Evolutionary conservation across 2,329 filamentous ascomycete genomes (phyloP).

Genomic region (Diplodia seriata): DNA sequence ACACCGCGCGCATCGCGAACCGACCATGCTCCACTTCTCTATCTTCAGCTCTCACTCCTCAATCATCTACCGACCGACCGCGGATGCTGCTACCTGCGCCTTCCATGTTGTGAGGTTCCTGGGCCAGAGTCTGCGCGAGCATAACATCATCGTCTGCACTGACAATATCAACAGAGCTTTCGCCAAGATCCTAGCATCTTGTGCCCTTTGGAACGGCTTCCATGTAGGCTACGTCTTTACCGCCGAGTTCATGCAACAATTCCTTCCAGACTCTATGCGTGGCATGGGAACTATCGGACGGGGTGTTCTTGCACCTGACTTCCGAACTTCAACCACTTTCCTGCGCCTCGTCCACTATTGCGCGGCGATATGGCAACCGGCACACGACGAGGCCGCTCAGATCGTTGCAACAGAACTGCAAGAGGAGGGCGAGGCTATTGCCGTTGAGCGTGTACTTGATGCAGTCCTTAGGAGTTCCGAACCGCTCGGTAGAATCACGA

Average conservation of each 20-base stretch:
- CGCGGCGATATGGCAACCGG: neutral
- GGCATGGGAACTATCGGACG: no score
- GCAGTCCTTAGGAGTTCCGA: neutral
- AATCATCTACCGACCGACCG: neutral
- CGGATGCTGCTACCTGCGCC: neutral
- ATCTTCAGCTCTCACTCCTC: neutral
- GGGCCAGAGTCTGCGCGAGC: neutral
- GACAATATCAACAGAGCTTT: neutral
- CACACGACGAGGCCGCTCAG: neutral
- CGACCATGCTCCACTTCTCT: neutral
- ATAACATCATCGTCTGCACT: neutral
- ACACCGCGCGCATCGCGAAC: neutral
- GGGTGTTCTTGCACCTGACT: neutral
- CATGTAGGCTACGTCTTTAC: neutral
- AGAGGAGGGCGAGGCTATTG: neutral
- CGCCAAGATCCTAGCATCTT: neutral
- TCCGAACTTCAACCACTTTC: neutral
- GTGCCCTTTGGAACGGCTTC: conserved; percentile 9
- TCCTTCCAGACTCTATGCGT: neutral
- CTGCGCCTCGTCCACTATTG: conserved; percentile 7
- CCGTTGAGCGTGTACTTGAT: conserved; percentile 9
- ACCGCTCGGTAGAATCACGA: neutral
- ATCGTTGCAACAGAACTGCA: neutral
- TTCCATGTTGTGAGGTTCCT: neutral
- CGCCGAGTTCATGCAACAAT: neutral